phyloP scores from a whole-genome alignment of 176 grass and related monocot species.

The Ensete glaucum region DNA sequence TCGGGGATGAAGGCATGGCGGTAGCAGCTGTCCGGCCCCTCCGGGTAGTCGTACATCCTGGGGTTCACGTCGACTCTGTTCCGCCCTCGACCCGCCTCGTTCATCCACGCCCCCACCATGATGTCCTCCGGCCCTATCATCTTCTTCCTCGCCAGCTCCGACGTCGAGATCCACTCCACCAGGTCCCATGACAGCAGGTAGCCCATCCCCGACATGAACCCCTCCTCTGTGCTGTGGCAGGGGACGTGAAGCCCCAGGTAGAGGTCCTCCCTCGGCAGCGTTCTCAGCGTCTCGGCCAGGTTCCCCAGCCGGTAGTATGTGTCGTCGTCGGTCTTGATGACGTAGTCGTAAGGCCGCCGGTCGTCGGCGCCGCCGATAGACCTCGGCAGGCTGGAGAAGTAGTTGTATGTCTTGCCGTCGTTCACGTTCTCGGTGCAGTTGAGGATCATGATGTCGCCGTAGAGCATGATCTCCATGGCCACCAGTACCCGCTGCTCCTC shows the following conservation, averaged over 20 bases:
- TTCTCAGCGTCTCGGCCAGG: constrained; percentile 26
- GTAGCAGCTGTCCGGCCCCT: constrained; percentile 39
- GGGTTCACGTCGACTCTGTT: constrained; percentile 61
- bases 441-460: constrained; percentile 50
- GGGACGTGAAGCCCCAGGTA: constrained; percentile 53
- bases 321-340: constrained; percentile 74
- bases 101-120: constrained; percentile 54
- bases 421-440: constrained; percentile 74
- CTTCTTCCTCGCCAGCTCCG: constrained; percentile 29
- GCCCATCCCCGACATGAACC: constrained; percentile 88
- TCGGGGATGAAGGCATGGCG: constrained; percentile 47
- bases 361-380: constrained; percentile 5
- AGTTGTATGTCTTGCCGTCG: constrained; percentile 70
- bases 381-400: constrained; percentile 28
- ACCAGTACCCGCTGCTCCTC: constrained; percentile 39
- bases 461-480: constrained; percentile 28
- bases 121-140: constrained; percentile 51
- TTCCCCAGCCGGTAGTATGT: constrained; percentile 36
- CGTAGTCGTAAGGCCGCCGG: constrained; percentile 46
- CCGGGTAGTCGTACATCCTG: constrained; percentile 63
- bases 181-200: constrained; percentile 76
- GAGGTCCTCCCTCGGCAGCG: constrained; percentile 35
- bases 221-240: constrained; percentile 32
- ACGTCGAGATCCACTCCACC: constrained; percentile 38
- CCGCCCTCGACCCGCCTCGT: constrained; percentile 29